Evolutionary conservation across 2,329 filamentous ascomycete species (phyloP).

Genomic region (Phaeophleospora eucalypticola): DNA sequence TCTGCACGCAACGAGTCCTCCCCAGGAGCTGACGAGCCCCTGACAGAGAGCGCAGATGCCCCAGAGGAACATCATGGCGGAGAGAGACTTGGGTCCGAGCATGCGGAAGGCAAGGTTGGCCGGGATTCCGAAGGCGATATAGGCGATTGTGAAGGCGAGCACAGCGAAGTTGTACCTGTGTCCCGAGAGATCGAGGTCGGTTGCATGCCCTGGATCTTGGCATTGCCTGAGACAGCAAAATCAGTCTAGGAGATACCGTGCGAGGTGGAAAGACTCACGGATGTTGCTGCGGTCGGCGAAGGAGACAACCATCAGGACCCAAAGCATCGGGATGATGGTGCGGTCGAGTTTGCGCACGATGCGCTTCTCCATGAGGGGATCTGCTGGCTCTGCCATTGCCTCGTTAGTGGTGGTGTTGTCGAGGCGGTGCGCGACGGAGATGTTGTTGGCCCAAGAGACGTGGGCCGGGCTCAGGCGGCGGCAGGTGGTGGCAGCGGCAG

Average conservation of each 20-base stretch:
- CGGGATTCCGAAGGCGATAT: slow-evolving; percentile 35
- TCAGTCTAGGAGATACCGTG: too few species aligned
- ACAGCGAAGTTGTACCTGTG: slow-evolving; percentile 37
- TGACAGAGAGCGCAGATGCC: slow-evolving; percentile 36
- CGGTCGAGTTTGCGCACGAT: slow-evolving; percentile 49
- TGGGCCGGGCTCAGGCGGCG: too few species aligned
- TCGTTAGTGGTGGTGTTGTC: too few species aligned
- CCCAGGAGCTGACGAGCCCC: slow-evolving; percentile 31
- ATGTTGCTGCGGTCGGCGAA: slow-evolving; percentile 43
- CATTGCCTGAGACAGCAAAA: slow-evolving; percentile 28
- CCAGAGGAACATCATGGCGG: slow-evolving; percentile 38
- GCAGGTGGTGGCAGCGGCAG: too few species aligned
- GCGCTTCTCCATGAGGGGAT: slow-evolving; percentile 35
- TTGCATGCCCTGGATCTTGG: slow-evolving; percentile 37
- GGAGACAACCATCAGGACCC: slow-evolving; percentile 40
- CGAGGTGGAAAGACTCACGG: too few species aligned
- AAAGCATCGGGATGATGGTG: slow-evolving; percentile 47
- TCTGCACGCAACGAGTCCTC: slow-evolving; percentile 31
- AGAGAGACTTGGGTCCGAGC: slow-evolving; percentile 52
- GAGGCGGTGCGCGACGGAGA: too few species aligned
- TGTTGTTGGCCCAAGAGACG: too few species aligned
- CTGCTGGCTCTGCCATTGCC: not conserved
- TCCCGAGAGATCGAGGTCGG: slow-evolving; percentile 33
- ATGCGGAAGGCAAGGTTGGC: slow-evolving; percentile 56
- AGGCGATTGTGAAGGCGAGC: slow-evolving; percentile 38